These are phyloP conservation scores for Nidularia pulvinata DNA, from an alignment of 768 basidiomycete species.

Conservation along the genomic window DNA sequence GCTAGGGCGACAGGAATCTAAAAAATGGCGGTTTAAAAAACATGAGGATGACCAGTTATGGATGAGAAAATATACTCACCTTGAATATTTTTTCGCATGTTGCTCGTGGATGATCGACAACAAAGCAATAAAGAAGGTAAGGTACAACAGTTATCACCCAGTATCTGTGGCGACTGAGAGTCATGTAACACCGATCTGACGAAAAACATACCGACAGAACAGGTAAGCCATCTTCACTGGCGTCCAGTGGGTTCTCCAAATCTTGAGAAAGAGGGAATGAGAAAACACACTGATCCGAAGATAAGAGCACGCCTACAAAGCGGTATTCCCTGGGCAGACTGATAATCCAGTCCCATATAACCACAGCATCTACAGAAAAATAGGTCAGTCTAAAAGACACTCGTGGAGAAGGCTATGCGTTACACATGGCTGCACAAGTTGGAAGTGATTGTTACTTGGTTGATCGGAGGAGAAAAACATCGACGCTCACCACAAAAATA, in stretches of 20 bases:
- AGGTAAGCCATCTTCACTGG: slow-evolving; percentile 84
- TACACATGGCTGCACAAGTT: slow-evolving; percentile 79
- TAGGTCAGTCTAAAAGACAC: slow-evolving; percentile 21
- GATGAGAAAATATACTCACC: no score
- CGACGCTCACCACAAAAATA: slow-evolving; percentile 78
- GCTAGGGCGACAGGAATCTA: slow-evolving; percentile 82
- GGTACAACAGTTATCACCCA: slow-evolving; percentile 85
- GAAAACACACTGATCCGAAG: slow-evolving; percentile 11
- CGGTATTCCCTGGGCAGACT: slow-evolving; percentile 77
- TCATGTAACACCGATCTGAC: slow-evolving; percentile 7
- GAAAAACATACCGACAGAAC: slow-evolving; percentile 76
- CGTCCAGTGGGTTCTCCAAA: slow-evolving; percentile 85
- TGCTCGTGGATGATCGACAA: slow-evolving; percentile 61
- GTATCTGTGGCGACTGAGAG: slow-evolving; percentile 45
- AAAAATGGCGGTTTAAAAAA: no score
- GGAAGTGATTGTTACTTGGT: no score
- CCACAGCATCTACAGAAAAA: slow-evolving; percentile 63
- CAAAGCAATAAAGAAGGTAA: slow-evolving; percentile 77
- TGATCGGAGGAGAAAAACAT: slow-evolving; percentile 14
- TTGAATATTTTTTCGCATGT: slow-evolving; percentile 73
- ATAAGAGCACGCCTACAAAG: slow-evolving; percentile 47
- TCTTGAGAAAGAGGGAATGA: slow-evolving; percentile 36
- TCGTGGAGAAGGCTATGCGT: slow-evolving; percentile 22
- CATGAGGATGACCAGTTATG: no score
- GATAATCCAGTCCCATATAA: slow-evolving; percentile 86